Base-by-base conservation (phyloP, 176 grass and related monocot genomes). In the Eragrostis curvula region DNA sequence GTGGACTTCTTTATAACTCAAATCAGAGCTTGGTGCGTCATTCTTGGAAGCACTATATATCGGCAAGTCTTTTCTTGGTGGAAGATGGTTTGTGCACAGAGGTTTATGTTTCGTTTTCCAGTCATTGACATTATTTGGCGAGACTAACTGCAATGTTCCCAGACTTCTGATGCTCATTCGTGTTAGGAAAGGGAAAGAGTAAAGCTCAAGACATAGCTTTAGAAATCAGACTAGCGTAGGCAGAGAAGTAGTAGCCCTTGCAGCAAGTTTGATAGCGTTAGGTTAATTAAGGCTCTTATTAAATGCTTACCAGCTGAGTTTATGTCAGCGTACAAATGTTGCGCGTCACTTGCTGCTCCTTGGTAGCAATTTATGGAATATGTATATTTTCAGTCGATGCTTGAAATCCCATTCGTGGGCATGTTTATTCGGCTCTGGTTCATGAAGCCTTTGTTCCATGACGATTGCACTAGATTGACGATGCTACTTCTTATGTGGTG, bases 1-100 rank as follows among this genome's bases (percentile, higher is more conserved):
- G 43, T 88, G 77, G 48, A 70, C 25, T 85, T 64, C 15, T 64
- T 67, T 63, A 79, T n/a, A 66, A 29, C n/a, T 65, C 57, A 41
- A 68, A 23, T 71, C 21, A 41, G 72, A 85, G 41, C 23, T 82
- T 76, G 83, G 30, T 73, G 73, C 15, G 8, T 24, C 41, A 75
- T 60, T 89, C 62, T 61, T 30, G 10, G 67, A 86, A 46, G 67
- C 76, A 75, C 23, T 29, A 48, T 14, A 29, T 47, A 27, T 65
- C 48, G 48, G 48, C 21, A 73, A 77, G 49, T 70, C 66, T 52
- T 69, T 49, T 44, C 5, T 16, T 61, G 74, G 47, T n/a, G 32
- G 53, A 53, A 50, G 40, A 72, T 48, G 48, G 30, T 72, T 27
- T 45, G 70, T 73, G 58, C 17, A 56, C 49, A 15, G 66, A 71